phyloP scores from a whole-genome alignment of 2,329 filamentous ascomycete genomes.

The Plenodomus tracheiphilus region DNA sequence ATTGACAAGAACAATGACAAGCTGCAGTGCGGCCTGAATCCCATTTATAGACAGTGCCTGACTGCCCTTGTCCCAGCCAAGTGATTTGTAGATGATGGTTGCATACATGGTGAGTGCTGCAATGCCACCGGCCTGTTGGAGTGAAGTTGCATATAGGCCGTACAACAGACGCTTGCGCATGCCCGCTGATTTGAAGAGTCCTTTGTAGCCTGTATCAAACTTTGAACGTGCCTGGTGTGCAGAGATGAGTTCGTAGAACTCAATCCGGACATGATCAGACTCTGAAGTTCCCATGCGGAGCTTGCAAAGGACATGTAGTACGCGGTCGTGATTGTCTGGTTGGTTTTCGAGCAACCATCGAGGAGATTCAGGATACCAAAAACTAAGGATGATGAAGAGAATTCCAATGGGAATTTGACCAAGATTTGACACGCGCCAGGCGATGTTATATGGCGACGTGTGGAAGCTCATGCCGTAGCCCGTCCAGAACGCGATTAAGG shows the following conservation, averaged over 20 bases:
- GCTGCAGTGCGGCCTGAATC: conserved; percentile 5
- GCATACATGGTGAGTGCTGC: conserved; percentile 9
- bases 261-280: conserved; percentile 3
- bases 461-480: conserved; percentile 7
- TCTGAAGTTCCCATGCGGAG: conserved; percentile 6
- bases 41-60: conserved; percentile 7
- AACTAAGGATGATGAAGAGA: conserved; percentile 3
- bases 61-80: conserved; percentile 5
- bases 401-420: conserved; percentile 5
- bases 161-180: conserved; percentile 8
- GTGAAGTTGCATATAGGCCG: conserved; percentile 3
- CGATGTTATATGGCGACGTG: conserved; percentile 6
- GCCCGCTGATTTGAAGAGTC: conserved; percentile 6
- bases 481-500: conserved; percentile 5
- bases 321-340: conserved; percentile 5
- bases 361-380: conserved; percentile 2
- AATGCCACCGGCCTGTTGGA: conserved; percentile 10
- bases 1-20: conserved; percentile 7
- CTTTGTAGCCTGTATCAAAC: conserved; percentile 5
- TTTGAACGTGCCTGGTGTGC: conserved; percentile 7
- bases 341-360: conserved; percentile 7
- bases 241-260: conserved; percentile 8
- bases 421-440: conserved; percentile 7
- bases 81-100: conserved; percentile 4
- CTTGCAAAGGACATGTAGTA: conserved; percentile 4